phyloP scores from a whole-genome alignment of 306 rosid genomes.

The Vicia villosa region DNA sequence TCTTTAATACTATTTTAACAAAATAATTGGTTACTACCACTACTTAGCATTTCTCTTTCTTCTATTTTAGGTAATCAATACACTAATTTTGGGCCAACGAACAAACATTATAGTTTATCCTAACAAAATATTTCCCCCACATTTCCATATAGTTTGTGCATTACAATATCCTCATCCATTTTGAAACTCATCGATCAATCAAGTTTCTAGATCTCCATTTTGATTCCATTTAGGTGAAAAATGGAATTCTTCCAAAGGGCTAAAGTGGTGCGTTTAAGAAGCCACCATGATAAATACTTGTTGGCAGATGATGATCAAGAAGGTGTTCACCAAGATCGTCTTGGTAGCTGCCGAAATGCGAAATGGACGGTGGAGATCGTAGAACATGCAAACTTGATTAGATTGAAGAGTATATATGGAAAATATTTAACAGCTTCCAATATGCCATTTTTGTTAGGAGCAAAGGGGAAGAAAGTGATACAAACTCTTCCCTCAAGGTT shows the following conservation, averaged over 20 bases:
- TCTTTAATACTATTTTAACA: too few species aligned
- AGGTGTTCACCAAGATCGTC: conserved; percentile 59
- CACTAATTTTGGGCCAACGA: conserved; percentile 1
- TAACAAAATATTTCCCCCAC: not conserved
- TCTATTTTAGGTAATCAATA: not conserved
- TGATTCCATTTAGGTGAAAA: not conserved
- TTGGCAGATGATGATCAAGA: conserved; percentile 63
- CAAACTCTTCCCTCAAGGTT: conserved; percentile 57
- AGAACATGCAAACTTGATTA: conserved; percentile 21
- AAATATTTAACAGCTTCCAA: conserved; percentile 74
- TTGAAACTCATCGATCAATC: not conserved
- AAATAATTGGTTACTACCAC: not conserved
- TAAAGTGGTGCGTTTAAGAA: conserved; percentile 54
- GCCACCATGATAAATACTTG: conserved; percentile 71
- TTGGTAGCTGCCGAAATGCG: conserved; percentile 51
- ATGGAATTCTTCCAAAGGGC: conserved; percentile 77
- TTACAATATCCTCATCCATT: not conserved
- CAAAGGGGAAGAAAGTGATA: conserved; percentile 68
- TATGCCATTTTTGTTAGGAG: conserved; percentile 56
- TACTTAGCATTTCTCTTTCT: not conserved
- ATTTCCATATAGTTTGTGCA: not conserved
- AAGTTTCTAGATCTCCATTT: not conserved
- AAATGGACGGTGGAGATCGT: conserved; percentile 69
- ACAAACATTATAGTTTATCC: not conserved
- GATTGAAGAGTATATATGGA: conserved; percentile 63